Evolutionary conservation across 2,329 filamentous ascomycete genomes (phyloP), one percentile per base, ranked within the genome.

Genomic region (Pyrenophora tritici-repentis): DNA sequence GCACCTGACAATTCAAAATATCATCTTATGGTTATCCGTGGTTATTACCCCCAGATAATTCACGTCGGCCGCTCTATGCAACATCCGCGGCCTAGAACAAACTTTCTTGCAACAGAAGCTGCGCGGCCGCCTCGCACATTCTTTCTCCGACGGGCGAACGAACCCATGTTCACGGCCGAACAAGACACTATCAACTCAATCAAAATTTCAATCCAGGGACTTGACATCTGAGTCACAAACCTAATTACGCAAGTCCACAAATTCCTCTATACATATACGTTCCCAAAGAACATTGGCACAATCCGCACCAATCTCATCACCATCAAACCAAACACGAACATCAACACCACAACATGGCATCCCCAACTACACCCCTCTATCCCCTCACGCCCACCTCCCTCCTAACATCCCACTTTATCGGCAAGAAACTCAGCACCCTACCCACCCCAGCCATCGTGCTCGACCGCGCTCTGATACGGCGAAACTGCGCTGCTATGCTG

Each of bases 401-500:
- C 52, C 13, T 10, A 47, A 4, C 59, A 63, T 6, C 4, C 9
- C 26, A 29, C 9, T 88, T 82, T 65, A 74, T 89, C 18, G 86
- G 86, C 50, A 82, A 84, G 61, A 79, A 76, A 2, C 76, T 91
- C 14, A 67, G 76, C 42, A 78, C 86, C 39, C 75, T 91, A 1
- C 81, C 82, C 13, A 85, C 85, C 0, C 90, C 90, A 1, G 82
- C 87, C 1, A 83, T 82, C 3, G 78, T 93, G 34, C 74, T 93
- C 12, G 88, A 93, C 68, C 71, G 85, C 9, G 83, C 84, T 3
- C 85, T 87, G 35, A 75, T 90, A 18, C 77, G 82, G 47, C 76
- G 79, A 41, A 91, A 93, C 65, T 93, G 89, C 72, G 73, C 78
- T 53, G 78, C 83, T 31, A 92, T 94, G 88, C 81, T 91, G 6